Evolutionary conservation across 371 early-diverging fungal species (phyloP).

Genomic region (Batkoa obscura): DNA sequence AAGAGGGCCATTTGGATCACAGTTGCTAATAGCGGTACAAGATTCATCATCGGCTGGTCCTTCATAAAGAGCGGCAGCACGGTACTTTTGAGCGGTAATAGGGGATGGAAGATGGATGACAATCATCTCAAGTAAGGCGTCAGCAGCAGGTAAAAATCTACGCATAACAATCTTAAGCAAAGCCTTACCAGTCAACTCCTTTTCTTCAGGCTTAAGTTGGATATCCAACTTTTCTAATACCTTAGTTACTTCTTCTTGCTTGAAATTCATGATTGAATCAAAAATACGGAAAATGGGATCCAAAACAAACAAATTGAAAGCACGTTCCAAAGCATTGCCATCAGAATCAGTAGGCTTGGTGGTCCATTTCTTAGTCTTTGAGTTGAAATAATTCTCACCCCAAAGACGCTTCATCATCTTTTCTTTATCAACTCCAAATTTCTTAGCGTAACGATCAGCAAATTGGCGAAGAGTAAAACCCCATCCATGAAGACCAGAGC

Average conservation of each 20-base stretch:
- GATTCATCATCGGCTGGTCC: conserved; percentile 96
- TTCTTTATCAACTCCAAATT: conserved; percentile 86
- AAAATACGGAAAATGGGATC: conserved; percentile 98
- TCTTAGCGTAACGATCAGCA: conserved; percentile 91
- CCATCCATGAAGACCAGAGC: conserved; percentile 99
- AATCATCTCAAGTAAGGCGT: conserved; percentile 98
- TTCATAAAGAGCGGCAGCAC: conserved; percentile 92
- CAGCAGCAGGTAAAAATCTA: conserved; percentile 98
- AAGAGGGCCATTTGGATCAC: conserved; percentile 92
- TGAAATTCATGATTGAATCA: conserved; percentile 89
- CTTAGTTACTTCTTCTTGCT: conserved; percentile 73
- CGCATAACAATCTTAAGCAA: conserved; percentile 97
- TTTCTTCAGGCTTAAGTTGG: conserved; percentile 56
- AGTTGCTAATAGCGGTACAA: conserved; percentile 72
- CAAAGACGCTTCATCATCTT: conserved; percentile 93
- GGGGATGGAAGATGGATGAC: conserved; percentile 98
- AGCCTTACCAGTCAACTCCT: conserved; percentile 83
- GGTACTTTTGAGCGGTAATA: conserved; percentile 83
- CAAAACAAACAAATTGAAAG: conserved; percentile 96
- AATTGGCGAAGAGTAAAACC: conserved; percentile 99
- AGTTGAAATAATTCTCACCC: conserved; percentile 97
- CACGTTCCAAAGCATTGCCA: conserved; percentile 79
- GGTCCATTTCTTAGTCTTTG: conserved; percentile 92
- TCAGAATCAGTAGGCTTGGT: conserved; percentile 49
- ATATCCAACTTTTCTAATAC: conserved; percentile 88